Base-by-base conservation (phyloP, 768 basidiomycete genomes). In the Trametes cingulata region DNA sequence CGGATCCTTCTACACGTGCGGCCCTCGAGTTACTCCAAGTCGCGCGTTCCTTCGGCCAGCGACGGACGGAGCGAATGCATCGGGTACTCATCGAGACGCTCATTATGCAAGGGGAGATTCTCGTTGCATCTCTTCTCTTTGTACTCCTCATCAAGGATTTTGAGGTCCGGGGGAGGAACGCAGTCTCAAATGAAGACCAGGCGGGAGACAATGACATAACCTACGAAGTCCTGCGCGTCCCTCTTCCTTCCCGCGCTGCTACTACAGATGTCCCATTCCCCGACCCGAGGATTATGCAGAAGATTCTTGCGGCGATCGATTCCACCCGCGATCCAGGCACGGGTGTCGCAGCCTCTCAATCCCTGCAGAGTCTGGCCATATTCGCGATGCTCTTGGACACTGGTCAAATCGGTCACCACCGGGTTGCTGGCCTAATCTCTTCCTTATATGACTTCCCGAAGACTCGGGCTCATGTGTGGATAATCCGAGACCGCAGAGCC, bases 91-190 rank as follows among this genome's bases (percentile, higher is more conserved):
- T 92, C 63, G 75, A 80, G 3, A 79, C 86, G 9, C 88, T 86
- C 56, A 75, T 93, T 19, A 69, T 91, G 39, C 90, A 93, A 50
- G 89, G 90, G 24, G 91, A 93, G 68, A 85, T 93, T 49, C 79
- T 93, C 40, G 77, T 89, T n/a, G 90, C 83, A 0, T 86, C 87
- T 1, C 73, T 92, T 25, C 73, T 91, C 6, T 89, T 92, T 56
- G 87, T 80, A 1, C 72, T 84, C 41, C 68, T 90, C 19, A 72
- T 90, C 42, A 83, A 86, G 63, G 86, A 90, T 29, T 87, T 80
- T 76, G 82, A 88, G 67, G 57, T 72, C 12, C 74, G 74, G 24
- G 20, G 22, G 3, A 42, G 37, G 8, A 19, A 40, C 4, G 41
- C 45, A 8, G 36, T 36, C 27, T 20, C 15, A 5, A 25, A 15